phyloP scores from a whole-genome alignment of 345 rosid species.

The Pseudoturritis turrita region DNA sequence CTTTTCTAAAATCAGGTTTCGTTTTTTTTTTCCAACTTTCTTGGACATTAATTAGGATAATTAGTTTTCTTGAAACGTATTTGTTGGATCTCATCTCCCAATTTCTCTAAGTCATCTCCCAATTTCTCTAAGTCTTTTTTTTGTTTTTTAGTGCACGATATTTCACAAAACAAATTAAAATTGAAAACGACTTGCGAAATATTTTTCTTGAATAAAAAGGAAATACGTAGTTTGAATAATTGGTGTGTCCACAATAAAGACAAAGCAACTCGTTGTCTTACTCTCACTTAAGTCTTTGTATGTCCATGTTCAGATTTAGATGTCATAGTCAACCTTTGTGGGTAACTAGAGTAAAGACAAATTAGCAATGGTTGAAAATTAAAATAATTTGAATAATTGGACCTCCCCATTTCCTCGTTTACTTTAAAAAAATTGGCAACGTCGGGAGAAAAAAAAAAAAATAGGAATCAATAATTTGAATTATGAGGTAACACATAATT shows the following conservation, averaged over 20 bases:
- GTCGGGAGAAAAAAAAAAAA: not conserved
- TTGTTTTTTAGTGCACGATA: not conserved
- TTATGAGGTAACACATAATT: not conserved
- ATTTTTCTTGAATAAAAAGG: not conserved
- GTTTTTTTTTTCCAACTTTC: not conserved
- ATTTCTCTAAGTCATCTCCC: not conserved
- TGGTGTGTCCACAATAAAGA: not conserved
- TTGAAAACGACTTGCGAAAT: not conserved
- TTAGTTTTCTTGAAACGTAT: not conserved
- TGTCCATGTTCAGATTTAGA: not conserved
- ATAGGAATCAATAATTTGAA: not conserved
- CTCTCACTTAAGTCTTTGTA: not conserved
- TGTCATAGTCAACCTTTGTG: conserved; percentile 14
- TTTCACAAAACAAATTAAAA: not conserved
- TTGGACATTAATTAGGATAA: conserved; percentile 7
- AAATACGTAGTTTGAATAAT: not conserved
- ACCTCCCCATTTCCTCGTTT: not conserved
- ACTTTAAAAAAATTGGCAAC: not conserved
- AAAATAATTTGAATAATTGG: not conserved
- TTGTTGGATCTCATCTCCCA: not conserved
- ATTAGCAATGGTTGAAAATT: conserved; percentile 8
- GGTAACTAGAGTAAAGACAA: conserved; percentile 14
- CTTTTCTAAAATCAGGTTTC: no score
- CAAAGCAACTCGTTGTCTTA: not conserved
- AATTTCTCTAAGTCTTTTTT: not conserved